These are phyloP conservation scores for Fragosphaeria purpurea DNA, from an alignment of 2,329 filamentous ascomycete genomes.

Conservation along the genomic window DNA sequence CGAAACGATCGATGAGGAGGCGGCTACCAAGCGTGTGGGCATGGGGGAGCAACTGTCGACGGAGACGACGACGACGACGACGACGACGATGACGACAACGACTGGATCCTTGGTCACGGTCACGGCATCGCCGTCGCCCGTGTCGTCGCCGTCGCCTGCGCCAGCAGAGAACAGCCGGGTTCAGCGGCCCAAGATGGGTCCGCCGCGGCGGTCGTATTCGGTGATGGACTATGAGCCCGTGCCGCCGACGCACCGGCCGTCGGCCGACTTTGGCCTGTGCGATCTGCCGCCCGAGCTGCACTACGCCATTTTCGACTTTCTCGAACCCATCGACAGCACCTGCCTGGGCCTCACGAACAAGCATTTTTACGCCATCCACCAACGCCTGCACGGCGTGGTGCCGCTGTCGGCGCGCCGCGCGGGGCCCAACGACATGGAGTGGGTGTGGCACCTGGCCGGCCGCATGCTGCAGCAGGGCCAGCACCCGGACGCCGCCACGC, in stretches of 20 bases:
- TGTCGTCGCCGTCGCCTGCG: too few species aligned
- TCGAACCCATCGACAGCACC: constrained; percentile 55
- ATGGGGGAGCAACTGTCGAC: too few species aligned
- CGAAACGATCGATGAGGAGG: constrained; percentile 10
- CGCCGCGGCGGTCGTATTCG: constrained; percentile 47
- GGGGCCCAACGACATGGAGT: constrained; percentile 54
- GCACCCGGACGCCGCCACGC: constrained; percentile 1
- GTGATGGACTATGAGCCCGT: constrained; percentile 50
- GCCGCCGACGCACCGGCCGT: constrained; percentile 38
- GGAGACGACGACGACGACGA: neutral
- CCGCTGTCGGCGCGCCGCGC: constrained; percentile 45
- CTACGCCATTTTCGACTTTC: constrained; percentile 49
- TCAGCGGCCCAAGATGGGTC: constrained; percentile 27
- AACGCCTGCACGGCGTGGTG: constrained; percentile 45
- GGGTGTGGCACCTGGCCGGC: constrained; percentile 50
- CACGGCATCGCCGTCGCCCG: neutral
- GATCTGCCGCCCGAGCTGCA: constrained; percentile 51
- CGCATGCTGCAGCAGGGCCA: constrained; percentile 5
- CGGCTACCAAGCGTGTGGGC: neutral
- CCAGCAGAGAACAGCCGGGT: neutral
- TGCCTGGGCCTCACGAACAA: constrained; percentile 50
- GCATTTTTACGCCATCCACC: constrained; percentile 49
- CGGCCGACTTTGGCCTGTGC: constrained; percentile 34
- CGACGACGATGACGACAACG: too few species aligned
- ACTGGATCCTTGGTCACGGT: too few species aligned